phyloP scores from a whole-genome alignment of 208 protist species.

The Acanthamoeba sp. region DNA sequence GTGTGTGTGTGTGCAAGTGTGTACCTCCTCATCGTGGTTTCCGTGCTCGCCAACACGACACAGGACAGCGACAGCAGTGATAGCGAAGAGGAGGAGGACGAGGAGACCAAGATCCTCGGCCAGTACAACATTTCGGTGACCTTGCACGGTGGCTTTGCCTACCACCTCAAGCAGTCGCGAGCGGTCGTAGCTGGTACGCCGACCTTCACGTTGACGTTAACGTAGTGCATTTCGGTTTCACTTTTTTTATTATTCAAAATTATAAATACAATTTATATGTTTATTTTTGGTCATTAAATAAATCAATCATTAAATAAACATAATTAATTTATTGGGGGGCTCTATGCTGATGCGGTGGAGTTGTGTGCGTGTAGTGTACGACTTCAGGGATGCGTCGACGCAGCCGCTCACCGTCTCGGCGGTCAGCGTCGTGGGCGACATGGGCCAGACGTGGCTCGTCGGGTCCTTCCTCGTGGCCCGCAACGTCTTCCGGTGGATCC shows the following conservation, averaged over 20 bases:
- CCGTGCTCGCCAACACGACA: no score
- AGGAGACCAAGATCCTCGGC: not conserved
- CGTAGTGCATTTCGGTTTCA: not conserved
- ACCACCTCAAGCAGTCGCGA: conserved; percentile 54
- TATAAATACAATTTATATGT: no score
- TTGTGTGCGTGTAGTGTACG: not conserved
- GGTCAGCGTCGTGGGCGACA: not conserved
- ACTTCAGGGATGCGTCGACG: conserved; percentile 28
- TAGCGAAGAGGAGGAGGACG: not conserved
- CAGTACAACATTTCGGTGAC: conserved; percentile 52
- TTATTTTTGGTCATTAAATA: no score
- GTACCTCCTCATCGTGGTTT: no score
- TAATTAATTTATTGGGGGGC: not conserved
- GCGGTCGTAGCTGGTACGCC: conserved; percentile 31
- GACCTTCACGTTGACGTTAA: not conserved
- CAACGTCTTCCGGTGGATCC: conserved; percentile 40
- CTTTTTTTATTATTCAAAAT: not conserved
- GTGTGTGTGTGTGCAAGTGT: no score
- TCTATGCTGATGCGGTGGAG: not conserved
- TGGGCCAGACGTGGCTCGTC: conserved; percentile 71
- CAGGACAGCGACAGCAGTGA: not conserved
- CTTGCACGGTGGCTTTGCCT: conserved; percentile 49
- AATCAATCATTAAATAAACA: no score
- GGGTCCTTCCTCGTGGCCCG: conserved; percentile 41
- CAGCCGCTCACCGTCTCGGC: not conserved